Evolutionary conservation across 495 filamentous ascomycete species (phyloP).

Genomic region (Penicillium maclennaniae): DNA sequence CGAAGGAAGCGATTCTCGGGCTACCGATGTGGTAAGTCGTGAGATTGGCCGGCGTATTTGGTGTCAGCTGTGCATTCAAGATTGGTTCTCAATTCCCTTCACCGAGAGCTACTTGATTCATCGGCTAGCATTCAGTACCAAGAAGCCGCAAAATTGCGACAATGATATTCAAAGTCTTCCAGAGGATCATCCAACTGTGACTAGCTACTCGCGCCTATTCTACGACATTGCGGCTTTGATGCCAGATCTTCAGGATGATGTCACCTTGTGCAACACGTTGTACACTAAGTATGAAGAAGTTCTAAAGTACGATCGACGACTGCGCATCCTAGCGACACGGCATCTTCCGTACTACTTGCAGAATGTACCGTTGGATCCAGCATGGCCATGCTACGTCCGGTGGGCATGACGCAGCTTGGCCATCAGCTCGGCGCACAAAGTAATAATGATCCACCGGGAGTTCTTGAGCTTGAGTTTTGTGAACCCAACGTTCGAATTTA

Average conservation of each 20-base stretch:
- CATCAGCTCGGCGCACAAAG: slow-evolving; percentile 39
- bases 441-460: slow-evolving; percentile 46
- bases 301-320: slow-evolving; percentile 32
- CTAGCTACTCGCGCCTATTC: slow-evolving; percentile 30
- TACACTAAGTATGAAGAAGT: slow-evolving; percentile 39
- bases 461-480: slow-evolving; percentile 40
- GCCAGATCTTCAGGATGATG: slow-evolving; percentile 36
- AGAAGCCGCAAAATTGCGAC: slow-evolving; percentile 32
- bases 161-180: slow-evolving; percentile 28
- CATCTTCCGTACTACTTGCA: slow-evolving; percentile 27
- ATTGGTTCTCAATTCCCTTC: slow-evolving; percentile 46
- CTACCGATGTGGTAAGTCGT: slow-evolving; percentile 11
- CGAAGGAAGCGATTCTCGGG: slow-evolving; percentile 5
- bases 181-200: slow-evolving; percentile 29
- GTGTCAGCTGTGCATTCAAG: slow-evolving; percentile 39
- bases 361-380: slow-evolving; percentile 26
- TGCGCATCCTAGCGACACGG: slow-evolving; percentile 29
- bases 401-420: slow-evolving; percentile 35
- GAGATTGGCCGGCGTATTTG: slow-evolving; percentile 39
- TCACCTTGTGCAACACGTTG: slow-evolving; percentile 24
- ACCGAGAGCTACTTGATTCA: slow-evolving; percentile 39
- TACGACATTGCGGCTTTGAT: slow-evolving; percentile 36
- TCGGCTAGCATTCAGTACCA: slow-evolving; percentile 25
- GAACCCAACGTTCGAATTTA: slow-evolving; percentile 36
- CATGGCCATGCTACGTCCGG: slow-evolving; percentile 36